Conservation (phyloP, 2,329 filamentous ascomycete species). For the Penicillium corylophilum region DNA sequence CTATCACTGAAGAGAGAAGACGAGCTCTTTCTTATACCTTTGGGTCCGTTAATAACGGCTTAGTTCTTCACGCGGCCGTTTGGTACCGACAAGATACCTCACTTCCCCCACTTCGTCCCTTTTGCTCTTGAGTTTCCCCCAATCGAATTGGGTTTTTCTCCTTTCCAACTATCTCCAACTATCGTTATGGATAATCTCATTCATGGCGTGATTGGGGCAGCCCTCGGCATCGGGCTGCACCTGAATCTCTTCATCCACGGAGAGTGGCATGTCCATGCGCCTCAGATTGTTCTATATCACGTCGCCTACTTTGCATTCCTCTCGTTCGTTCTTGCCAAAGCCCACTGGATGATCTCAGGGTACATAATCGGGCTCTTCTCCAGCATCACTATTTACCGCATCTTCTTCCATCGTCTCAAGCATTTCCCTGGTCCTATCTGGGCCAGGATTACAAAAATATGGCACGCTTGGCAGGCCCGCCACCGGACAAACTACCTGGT, state of each 20-base stretch:
- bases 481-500: constrained; percentile 31
- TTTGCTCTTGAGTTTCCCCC: background rate
- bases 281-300: constrained; percentile 12
- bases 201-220: background rate
- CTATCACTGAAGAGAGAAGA: background rate
- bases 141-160: background rate
- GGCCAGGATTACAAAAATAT: constrained; percentile 40
- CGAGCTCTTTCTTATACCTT: background rate
- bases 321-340: background rate
- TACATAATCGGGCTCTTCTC: constrained; percentile 11
- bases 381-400: constrained; percentile 42
- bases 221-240: constrained; percentile 5
- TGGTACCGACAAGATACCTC: background rate
- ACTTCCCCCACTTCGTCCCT: background rate
- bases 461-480: constrained; percentile 32
- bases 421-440: constrained; percentile 41
- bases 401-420: constrained; percentile 42
- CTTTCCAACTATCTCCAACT: background rate
- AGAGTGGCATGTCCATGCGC: constrained; percentile 19
- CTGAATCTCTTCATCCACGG: constrained; percentile 13
- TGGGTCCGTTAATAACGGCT: background rate
- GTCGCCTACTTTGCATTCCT: constrained; percentile 3
- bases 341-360: constrained; percentile 2
- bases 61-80: background rate
- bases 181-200: background rate